Evolutionary conservation across 345 rosid genomes (phyloP).

Genomic region (Clausena lansium): DNA sequence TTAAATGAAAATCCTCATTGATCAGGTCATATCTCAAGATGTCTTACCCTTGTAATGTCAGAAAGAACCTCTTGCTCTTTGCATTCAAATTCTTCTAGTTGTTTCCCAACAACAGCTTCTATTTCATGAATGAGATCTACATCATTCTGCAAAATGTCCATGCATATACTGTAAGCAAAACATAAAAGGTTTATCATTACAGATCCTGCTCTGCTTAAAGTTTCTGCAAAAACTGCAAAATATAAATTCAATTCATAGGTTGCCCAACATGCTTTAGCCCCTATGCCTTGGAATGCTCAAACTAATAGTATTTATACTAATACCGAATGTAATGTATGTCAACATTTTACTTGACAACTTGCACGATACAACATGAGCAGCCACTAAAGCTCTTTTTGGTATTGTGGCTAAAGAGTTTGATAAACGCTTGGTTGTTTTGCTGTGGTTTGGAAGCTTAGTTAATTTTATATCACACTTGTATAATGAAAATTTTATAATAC

Average conservation of each 20-base stretch:
- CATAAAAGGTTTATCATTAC: background rate
- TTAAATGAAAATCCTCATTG: background rate
- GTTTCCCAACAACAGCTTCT: constrained; percentile 67
- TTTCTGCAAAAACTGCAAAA: background rate
- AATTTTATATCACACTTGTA: too few relatives aligned
- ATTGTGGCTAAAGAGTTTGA: too few relatives aligned
- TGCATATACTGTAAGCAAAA: constrained; percentile 17
- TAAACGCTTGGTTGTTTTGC: too few relatives aligned
- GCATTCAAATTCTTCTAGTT: constrained; percentile 60
- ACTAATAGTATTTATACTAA: background rate
- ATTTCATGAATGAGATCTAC: constrained; percentile 70
- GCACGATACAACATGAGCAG: too few relatives aligned
- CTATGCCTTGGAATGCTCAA: background rate
- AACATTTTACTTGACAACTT: background rate
- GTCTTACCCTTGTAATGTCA: constrained; percentile 64
- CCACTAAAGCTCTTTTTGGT: too few relatives aligned
- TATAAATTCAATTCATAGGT: background rate
- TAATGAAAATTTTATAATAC: too few relatives aligned
- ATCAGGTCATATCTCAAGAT: background rate
- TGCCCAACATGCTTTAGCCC: too few relatives aligned
- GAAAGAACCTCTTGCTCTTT: constrained; percentile 76
- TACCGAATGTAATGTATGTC: background rate
- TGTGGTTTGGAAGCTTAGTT: too few relatives aligned
- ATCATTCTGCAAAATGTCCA: constrained; percentile 58
- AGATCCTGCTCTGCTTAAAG: background rate